Conservation (phyloP, 345 rosid species). For the Populus simonii region DNA sequence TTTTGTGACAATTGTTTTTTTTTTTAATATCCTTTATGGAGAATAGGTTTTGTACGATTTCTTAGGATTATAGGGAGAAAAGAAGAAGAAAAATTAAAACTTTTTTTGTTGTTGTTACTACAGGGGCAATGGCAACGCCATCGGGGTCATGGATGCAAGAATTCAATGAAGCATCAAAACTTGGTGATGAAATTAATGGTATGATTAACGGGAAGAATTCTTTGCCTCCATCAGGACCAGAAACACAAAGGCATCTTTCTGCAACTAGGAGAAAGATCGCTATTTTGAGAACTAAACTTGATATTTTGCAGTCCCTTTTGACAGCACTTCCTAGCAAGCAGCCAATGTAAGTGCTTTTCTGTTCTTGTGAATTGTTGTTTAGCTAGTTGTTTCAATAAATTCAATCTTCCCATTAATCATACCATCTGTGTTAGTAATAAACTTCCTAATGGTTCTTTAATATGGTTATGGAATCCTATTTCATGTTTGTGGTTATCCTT, state of each 20-base stretch:
- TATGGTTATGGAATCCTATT: not conserved
- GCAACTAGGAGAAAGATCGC: conserved; percentile 85
- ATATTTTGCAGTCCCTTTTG: conserved; percentile 71
- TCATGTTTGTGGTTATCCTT: not conserved
- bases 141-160: conserved; percentile 83
- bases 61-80: not conserved
- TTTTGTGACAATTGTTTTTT: not conserved
- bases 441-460: not conserved
- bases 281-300: conserved; percentile 79
- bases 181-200: conserved; percentile 74
- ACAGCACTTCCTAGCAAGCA: conserved; percentile 68
- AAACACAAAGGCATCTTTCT: conserved; percentile 81
- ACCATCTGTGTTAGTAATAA: not conserved
- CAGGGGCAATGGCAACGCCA: conserved; percentile 58
- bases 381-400: not conserved
- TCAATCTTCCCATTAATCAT: not conserved
- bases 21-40: not conserved
- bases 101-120: not conserved
- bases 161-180: conserved; percentile 69
- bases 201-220: conserved; percentile 73
- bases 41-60: not conserved
- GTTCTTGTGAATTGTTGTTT: not conserved
- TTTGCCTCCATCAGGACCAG: conserved; percentile 64
- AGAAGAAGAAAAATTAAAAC: not conserved
- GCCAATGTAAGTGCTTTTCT: conserved; percentile 46